Evolutionary conservation across 2,329 filamentous ascomycete species (phyloP).

Genomic region (Scorias spongiosa): DNA sequence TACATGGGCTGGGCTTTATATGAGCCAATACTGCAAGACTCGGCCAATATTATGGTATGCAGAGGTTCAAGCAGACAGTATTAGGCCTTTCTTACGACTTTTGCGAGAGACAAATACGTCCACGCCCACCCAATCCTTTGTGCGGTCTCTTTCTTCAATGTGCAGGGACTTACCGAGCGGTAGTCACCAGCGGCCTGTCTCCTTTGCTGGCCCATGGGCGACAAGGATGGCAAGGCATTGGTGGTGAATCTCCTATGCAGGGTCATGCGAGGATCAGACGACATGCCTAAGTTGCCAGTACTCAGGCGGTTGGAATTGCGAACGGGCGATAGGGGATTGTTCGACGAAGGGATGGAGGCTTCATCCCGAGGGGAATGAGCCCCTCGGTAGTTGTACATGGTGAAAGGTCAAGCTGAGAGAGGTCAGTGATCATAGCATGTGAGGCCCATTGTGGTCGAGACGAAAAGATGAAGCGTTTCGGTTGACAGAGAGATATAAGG

Average conservation of each 20-base stretch:
- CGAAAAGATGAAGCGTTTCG: too few relatives aligned
- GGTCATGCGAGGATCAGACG: constrained; percentile 57
- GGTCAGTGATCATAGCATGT: too few relatives aligned
- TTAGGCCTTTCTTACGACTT: too few relatives aligned
- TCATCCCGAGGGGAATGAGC: constrained; percentile 69
- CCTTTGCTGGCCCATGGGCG: constrained; percentile 40
- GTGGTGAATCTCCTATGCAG: constrained; percentile 89
- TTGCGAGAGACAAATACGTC: too few relatives aligned
- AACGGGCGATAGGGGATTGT: constrained; percentile 35
- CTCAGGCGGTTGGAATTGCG: constrained; percentile 19
- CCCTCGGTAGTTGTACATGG: constrained; percentile 55
- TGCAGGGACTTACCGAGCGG: constrained; percentile 15
- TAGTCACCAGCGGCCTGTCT: constrained; percentile 36
- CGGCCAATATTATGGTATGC: too few relatives aligned
- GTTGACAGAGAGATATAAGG: too few relatives aligned
- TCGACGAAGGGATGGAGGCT: constrained; percentile 53
- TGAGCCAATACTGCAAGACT: too few relatives aligned
- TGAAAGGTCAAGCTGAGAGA: constrained; percentile 9
- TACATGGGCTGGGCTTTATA: too few relatives aligned
- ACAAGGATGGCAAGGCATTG: constrained; percentile 62
- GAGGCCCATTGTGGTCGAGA: too few relatives aligned
- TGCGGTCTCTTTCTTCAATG: neutral
- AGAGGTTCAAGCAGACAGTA: too few relatives aligned
- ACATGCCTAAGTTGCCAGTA: constrained; percentile 31
- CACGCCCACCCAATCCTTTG: too few relatives aligned